These are phyloP conservation scores for Phytopythium ostracodes DNA, from an alignment of 352 stramenopile genomes.

Conservation along the genomic window DNA sequence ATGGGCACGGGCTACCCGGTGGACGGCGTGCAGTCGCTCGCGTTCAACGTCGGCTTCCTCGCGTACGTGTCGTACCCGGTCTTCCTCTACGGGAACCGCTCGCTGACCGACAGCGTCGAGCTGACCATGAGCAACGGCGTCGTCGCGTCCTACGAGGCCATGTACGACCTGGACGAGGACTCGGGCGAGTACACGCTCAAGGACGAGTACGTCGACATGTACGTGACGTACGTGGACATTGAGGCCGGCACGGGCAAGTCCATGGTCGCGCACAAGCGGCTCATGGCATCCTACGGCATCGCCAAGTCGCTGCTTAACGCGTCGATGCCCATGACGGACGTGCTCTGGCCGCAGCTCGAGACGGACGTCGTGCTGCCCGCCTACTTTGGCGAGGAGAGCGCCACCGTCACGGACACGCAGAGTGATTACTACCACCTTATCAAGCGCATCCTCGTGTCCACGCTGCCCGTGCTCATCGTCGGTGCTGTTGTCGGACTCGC, in stretches of 20 bases:
- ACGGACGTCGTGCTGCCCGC: constrained; percentile 58
- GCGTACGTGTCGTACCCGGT: constrained; percentile 68
- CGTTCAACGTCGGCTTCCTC: constrained; percentile 64
- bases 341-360: constrained; percentile 50
- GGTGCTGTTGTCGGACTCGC: too few species aligned
- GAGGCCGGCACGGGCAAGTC: constrained; percentile 69
- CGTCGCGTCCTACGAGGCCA: constrained; percentile 41
- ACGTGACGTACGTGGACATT: constrained; percentile 63
- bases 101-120: constrained; percentile 35
- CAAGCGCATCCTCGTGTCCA: too few species aligned
- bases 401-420: too few species aligned
- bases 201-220: constrained; percentile 33
- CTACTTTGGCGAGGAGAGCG: too few species aligned
- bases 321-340: constrained; percentile 49
- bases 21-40: constrained; percentile 59
- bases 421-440: too few species aligned
- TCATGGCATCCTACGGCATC: constrained; percentile 54
- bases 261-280: constrained; percentile 60
- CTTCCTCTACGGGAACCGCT: constrained; percentile 57
- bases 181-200: too few species aligned
- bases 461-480: too few species aligned
- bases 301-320: constrained; percentile 31
- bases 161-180: too few species aligned
- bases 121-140: constrained; percentile 58
- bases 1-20: constrained; percentile 50